Conservation (phyloP, 1,284 basidiomycete genomes). For the Rhodofomes roseus region DNA sequence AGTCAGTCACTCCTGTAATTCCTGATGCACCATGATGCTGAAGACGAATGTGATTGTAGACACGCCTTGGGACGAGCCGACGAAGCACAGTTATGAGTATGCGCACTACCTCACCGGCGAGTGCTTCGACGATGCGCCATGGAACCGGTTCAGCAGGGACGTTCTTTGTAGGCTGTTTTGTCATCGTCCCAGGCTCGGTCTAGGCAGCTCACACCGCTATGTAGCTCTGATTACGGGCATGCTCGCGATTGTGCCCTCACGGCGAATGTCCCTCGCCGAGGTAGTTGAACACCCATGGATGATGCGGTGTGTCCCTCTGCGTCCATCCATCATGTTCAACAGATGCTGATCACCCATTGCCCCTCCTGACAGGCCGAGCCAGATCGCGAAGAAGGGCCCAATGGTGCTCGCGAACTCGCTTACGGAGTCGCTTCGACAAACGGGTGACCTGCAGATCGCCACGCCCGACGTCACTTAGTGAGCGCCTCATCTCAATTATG, state of each 20-base stretch:
- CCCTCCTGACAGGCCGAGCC: constrained; percentile 54
- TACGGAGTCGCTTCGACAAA: constrained; percentile 59
- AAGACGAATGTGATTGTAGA: constrained; percentile 45
- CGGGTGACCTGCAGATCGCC: constrained; percentile 69
- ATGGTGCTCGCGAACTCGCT: constrained; percentile 61
- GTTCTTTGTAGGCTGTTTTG: constrained; percentile 51
- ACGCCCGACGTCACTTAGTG: constrained; percentile 41
- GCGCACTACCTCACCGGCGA: constrained; percentile 71
- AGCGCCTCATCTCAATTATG: constrained; percentile 9
- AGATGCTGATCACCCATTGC: background rate
- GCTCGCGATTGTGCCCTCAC: constrained; percentile 68
- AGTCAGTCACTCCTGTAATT: constrained; percentile 43
- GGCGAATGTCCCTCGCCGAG: constrained; percentile 70
- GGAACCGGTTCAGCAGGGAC: constrained; percentile 66
- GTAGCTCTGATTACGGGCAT: constrained; percentile 72
- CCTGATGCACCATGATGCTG: background rate
- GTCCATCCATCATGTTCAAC: background rate
- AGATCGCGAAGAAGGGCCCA: constrained; percentile 56
- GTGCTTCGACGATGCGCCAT: constrained; percentile 78
- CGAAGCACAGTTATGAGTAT: constrained; percentile 76
- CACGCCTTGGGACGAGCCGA: constrained; percentile 98
- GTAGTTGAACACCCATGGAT: constrained; percentile 80
- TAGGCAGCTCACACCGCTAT: background rate
- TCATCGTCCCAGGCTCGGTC: background rate
- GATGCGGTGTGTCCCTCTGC: constrained; percentile 46